A percentile compares a stretch with the other conserved stretches of the same genome.
Evolutionary conservation across 1,284 basidiomycete genomes (phyloP).

Genomic region (Mycosarcoma maydis): DNA sequence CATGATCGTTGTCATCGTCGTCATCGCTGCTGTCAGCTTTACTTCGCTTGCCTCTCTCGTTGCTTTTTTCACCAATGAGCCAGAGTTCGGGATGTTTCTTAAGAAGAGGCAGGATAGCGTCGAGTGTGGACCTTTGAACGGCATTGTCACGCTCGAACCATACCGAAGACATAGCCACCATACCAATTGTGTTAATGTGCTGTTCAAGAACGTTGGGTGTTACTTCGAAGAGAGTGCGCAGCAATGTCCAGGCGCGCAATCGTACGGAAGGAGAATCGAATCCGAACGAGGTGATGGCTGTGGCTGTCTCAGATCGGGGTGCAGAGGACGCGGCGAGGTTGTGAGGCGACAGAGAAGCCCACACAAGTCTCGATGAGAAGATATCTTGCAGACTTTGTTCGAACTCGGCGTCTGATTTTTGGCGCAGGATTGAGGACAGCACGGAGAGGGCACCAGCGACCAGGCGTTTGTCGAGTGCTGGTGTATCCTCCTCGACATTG

Average conservation of each 20-base stretch:
- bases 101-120: slow-evolving; percentile 57
- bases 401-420: slow-evolving; percentile 10
- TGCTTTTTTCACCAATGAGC: slow-evolving; percentile 32
- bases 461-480: slow-evolving; percentile 60
- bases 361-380: slow-evolving; percentile 43
- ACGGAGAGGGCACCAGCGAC: slow-evolving; percentile 59
- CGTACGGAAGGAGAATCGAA: slow-evolving; percentile 50
- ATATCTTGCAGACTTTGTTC: slow-evolving; percentile 39
- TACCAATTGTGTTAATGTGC: slow-evolving; percentile 36
- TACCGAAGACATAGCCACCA: slow-evolving; percentile 50
- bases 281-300: slow-evolving; percentile 38
- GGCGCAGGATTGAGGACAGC: slow-evolving; percentile 36
- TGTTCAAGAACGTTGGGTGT: slow-evolving; percentile 28
- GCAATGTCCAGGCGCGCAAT: slow-evolving; percentile 53
- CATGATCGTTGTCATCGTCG: slow-evolving; percentile 29
- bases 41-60: not conserved
- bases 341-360: slow-evolving; percentile 45
- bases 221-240: slow-evolving; percentile 25
- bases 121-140: slow-evolving; percentile 51
- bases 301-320: not conserved
- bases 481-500: slow-evolving; percentile 62
- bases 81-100: slow-evolving; percentile 59
- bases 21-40: slow-evolving; percentile 10
- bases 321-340: slow-evolving; percentile 14
- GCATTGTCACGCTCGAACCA: slow-evolving; percentile 60